Base-by-base conservation (phyloP, 306 rosid species). In the Clitoria ternatea region DNA sequence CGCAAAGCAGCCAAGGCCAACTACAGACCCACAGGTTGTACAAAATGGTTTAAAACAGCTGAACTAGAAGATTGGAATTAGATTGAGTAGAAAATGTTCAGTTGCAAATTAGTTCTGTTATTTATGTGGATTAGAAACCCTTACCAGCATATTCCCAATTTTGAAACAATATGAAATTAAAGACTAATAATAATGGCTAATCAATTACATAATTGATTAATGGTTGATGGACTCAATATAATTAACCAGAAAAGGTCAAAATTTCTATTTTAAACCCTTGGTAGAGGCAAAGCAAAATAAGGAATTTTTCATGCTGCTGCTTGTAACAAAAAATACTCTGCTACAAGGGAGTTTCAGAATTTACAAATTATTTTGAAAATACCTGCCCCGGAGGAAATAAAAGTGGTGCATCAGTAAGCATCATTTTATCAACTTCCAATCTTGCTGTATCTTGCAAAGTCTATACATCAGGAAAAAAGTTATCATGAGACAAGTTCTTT, bases 341-440 rank as follows among this genome's bases (percentile, higher is more conserved):
- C 60, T 49, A 54, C 50, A 60, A 17, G 19, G 37, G 30, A 69
- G 49, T 52, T 26, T 42, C 69, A 18, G 52, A 13, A 26, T 45
- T 23, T 70, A 49, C 20, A 14, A 13, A 74, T 15, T 32, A 24
- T 22, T 19, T 13, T 12, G n/a, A 77, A 60, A 42, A 59, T 81
- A 91, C 97, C 97, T 91, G 99, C 66, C 96, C 96, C 0, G 99
- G 97, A 54, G 96, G 95, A 80, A 94, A 94, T 62, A 91, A 73
- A 81, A 91, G 96, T 36, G 96, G 97, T 61, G 92, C 92, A 80
- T 94, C 96, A 6, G 99, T 94, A 39, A 94, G 92, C 97, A 94
- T 91, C 84, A 87, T 87, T 77, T 91, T 94, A 82, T 91, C 96
- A 70, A 91, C 86, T 74, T 89, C 96, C 76, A 53, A 56, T 52